phyloP scores from a whole-genome alignment of 768 basidiomycete genomes.

The Coprinopsis sp. region DNA sequence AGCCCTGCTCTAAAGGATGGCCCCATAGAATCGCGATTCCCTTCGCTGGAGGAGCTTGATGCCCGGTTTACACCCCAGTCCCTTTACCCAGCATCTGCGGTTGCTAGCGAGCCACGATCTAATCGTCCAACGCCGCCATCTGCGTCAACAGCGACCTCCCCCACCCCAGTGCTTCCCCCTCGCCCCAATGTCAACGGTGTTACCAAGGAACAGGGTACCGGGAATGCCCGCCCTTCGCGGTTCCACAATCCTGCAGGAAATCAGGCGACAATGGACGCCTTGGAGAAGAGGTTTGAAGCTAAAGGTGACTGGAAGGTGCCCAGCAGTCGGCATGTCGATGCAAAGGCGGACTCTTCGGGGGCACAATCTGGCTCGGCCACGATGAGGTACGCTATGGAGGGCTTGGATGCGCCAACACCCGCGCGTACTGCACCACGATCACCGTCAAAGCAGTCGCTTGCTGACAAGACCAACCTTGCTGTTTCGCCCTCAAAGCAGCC shows the following conservation, averaged over 20 bases:
- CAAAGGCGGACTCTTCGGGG: not conserved
- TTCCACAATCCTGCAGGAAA: not conserved
- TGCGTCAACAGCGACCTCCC: constrained; percentile 3
- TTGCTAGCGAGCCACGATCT: not conserved
- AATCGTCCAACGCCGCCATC: not conserved
- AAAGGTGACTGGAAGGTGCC: constrained; percentile 8
- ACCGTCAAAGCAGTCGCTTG: not conserved
- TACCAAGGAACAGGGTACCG: constrained; percentile 9
- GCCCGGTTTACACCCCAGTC: constrained; percentile 29
- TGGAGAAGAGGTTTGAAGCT: constrained; percentile 7
- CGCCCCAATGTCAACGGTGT: not conserved
- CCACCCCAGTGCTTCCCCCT: constrained; percentile 1
- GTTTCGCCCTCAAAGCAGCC: constrained; percentile 6
- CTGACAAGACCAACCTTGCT: constrained; percentile 5
- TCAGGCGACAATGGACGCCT: not conserved
- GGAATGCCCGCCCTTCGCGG: constrained; percentile 5
- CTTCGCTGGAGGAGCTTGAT: constrained; percentile 83
- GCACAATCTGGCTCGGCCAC: constrained; percentile 2
- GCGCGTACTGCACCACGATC: too few species aligned
- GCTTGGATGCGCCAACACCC: too few species aligned
- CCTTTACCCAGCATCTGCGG: constrained; percentile 19
- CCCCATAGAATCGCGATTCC: constrained; percentile 71
- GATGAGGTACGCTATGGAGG: constrained; percentile 9
- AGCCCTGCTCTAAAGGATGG: constrained; percentile 30
- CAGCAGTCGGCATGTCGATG: not conserved